Evolutionary conservation across 345 rosid genomes (phyloP).

Genomic region (Eucalyptus paniculata): DNA sequence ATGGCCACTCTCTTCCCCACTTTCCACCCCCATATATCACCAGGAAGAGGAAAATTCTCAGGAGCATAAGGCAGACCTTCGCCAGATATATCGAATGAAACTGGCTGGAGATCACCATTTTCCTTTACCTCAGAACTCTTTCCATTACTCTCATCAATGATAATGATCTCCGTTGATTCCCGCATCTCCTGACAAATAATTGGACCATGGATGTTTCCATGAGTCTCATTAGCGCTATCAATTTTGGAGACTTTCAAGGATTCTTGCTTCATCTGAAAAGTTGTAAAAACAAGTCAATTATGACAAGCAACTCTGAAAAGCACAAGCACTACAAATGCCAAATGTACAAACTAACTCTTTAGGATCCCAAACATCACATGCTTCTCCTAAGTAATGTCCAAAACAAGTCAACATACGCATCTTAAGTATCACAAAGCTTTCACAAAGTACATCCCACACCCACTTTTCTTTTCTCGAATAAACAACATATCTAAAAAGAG

Average conservation of each 20-base stretch:
- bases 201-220: background rate
- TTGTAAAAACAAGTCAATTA: background rate
- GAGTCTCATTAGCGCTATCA: background rate
- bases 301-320: background rate
- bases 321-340: background rate
- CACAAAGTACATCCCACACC: background rate
- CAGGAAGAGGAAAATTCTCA: conserved; percentile 53
- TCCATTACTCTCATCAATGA: conserved; percentile 9
- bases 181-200: background rate
- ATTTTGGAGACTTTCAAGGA: conserved; percentile 13
- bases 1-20: conserved; percentile 54
- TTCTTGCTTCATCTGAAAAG: conserved; percentile 1
- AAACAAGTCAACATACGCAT: background rate
- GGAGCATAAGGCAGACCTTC: conserved; percentile 89
- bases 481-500: background rate
- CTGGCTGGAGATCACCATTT: conserved; percentile 16
- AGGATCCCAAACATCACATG: background rate
- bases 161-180: background rate
- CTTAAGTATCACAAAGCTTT: background rate
- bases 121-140: conserved; percentile 7
- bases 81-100: conserved; percentile 33
- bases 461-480: background rate
- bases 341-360: background rate
- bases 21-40: conserved; percentile 78
- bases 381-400: background rate